phyloP scores from a whole-genome alignment of 306 rosid species.

The Amphicarpaea edgeworthii region DNA sequence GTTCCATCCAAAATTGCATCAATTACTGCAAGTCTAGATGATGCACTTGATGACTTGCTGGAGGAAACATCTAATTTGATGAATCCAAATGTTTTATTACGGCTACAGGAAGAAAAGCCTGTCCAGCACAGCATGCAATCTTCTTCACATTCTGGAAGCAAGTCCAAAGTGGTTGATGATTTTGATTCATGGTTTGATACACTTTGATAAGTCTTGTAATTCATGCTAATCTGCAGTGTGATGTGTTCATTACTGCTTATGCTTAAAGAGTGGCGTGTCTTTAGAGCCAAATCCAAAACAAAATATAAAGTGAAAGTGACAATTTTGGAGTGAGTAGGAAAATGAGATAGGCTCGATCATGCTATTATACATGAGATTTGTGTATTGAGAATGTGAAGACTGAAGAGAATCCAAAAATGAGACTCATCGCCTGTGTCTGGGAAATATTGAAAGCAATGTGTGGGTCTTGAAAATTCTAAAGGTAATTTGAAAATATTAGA shows the following conservation, averaged over 20 bases:
- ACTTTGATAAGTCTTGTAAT: conserved; percentile 46
- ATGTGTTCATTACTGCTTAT: conserved; percentile 24
- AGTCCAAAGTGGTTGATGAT: conserved; percentile 57
- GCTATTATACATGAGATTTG: too few species aligned
- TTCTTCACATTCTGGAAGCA: conserved; percentile 55
- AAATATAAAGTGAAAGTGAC: too few species aligned
- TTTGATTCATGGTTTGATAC: conserved; percentile 87
- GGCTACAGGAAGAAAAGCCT: conserved; percentile 48
- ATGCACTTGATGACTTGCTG: conserved; percentile 76
- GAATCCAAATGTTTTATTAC: conserved; percentile 40
- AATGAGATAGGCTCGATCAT: too few species aligned
- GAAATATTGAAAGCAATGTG: too few species aligned
- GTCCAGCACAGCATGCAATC: conserved; percentile 41
- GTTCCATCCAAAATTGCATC: conserved; percentile 43
- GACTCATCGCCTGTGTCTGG: too few species aligned
- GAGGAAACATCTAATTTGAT: conserved; percentile 62
- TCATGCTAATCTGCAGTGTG: conserved; percentile 34
- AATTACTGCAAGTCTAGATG: conserved; percentile 59
- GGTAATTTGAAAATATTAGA: too few species aligned
- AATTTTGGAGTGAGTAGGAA: too few species aligned
- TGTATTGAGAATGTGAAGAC: too few species aligned
- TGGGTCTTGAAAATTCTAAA: too few species aligned
- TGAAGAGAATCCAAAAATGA: too few species aligned
- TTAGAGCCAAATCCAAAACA: too few species aligned
- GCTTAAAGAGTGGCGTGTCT: conserved; percentile 29